Evolutionary conservation across 169 alveolate species (phyloP).

Genomic region (Plasmodium berghei): DNA sequence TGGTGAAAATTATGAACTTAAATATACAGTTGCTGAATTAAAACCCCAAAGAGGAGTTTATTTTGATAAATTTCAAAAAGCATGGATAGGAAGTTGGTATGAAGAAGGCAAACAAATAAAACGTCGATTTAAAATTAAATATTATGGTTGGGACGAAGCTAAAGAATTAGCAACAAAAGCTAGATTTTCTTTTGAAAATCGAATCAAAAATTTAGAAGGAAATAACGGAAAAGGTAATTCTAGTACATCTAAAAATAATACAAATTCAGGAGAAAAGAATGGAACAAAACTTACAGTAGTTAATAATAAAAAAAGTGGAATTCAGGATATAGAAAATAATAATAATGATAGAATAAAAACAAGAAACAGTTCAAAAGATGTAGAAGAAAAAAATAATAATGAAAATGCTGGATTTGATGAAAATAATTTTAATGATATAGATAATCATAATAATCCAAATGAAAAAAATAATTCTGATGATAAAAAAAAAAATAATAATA

Average conservation of each 20-base stretch:
- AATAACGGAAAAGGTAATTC: neutral
- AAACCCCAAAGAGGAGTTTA: conserved; percentile 77
- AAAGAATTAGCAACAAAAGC: conserved; percentile 65
- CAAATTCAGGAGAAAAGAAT: neutral
- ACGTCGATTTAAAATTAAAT: conserved; percentile 56
- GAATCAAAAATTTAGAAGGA: conserved; percentile 23
- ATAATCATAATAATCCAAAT: neutral
- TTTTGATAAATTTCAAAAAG: conserved; percentile 71
- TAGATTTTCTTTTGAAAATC: conserved; percentile 61
- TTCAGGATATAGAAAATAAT: no score
- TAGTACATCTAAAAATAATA: neutral
- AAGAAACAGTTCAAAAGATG: neutral
- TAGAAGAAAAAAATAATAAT: conserved; percentile 2
- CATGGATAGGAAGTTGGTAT: conserved; percentile 78
- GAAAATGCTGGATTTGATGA: neutral
- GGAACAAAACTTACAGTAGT: neutral
- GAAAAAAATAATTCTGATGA: neutral
- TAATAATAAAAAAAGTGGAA: no score
- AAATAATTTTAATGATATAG: neutral
- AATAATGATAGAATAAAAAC: no score
- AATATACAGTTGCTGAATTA: conserved; percentile 21
- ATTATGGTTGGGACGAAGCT: conserved; percentile 78
- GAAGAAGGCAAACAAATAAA: conserved; percentile 76
- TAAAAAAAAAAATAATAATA: no score
- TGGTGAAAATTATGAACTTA: conserved; percentile 40